Evolutionary conservation across 2,329 filamentous ascomycete species (phyloP), one percentile per base, ranked within the genome.

Genomic region (Ciborinia camelliae): DNA sequence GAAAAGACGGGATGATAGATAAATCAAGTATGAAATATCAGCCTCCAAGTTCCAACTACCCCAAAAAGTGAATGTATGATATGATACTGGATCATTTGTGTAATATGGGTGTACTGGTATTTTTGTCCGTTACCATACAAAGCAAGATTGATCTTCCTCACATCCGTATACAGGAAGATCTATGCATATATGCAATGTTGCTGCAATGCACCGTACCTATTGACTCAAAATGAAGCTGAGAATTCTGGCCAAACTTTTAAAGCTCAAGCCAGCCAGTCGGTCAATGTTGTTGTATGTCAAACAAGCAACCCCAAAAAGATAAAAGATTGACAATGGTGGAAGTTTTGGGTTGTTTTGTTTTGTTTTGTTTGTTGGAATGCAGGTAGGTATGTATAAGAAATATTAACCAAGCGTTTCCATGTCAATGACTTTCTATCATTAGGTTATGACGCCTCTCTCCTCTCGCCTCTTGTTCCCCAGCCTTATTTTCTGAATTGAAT

Each of bases 161-260:
- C 61, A 58, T 63, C 7, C 10, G 30, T 47, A 58, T 58, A 58
- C n/a, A 47, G 54, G 55, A 58, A 58, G 55, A 58, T 58, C 54
- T 58, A 47, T 50, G 52, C 41, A 45, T 63, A 45, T 63, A 45
- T 63, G 35, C 54, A 47, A 23, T 52, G 30, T 9, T 48, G 18
- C 52, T 55, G 48, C 63, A 62, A 39, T 47, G 54, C 14, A 58
- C 35, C 3, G n/a, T n/a, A n/a, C n/a, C n/a, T 39, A 37, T 51
- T 26, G 30, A 43, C 30, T 18, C 20, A 57, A 57, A 14, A 52
- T 35, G 47, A 60, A 60, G 62, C 23, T 62, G 63, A 35, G 57
- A 50, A 32, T 32, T 23, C 14, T n/a, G 20, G n/a, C 23, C 39
- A 18, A 45, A 45, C 14, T 9, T 32, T 23, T 4, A n/a, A 14